Conservation (phyloP, 345 rosid species). For the Ceriops tagal region DNA sequence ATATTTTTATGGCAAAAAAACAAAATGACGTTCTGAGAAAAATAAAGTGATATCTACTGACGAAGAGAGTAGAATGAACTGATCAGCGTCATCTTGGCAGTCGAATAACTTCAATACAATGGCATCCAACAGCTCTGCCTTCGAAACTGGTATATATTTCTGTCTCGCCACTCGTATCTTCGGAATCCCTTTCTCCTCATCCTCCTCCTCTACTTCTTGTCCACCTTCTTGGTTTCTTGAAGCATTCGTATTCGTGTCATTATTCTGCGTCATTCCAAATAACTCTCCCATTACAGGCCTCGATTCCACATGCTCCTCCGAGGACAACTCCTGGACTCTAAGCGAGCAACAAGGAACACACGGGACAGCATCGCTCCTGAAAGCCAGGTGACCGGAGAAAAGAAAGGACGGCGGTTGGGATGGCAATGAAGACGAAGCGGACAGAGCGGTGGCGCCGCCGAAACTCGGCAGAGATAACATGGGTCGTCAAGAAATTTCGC, state of each 20-base stretch:
- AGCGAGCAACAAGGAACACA: conserved; percentile 22
- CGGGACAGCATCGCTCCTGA: conserved; percentile 5
- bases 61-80: conserved; percentile 68
- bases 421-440: conserved; percentile 15
- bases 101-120: conserved; percentile 46
- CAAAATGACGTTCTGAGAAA: background rate
- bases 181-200: conserved; percentile 47
- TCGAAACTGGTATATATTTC: conserved; percentile 66
- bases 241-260: background rate
- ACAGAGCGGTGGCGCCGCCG: conserved; percentile 30
- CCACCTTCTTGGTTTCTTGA: conserved; percentile 2
- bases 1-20: background rate
- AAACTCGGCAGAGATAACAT: conserved; percentile 45
- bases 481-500: background rate
- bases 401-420: background rate
- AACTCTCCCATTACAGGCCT: conserved; percentile 1
- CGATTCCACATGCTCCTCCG: conserved; percentile 28
- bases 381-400: conserved; percentile 10
- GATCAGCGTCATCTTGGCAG: conserved; percentile 46
- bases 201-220: conserved; percentile 28
- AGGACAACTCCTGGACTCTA: conserved; percentile 30
- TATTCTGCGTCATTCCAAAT: conserved; percentile 5
- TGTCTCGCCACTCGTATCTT: conserved; percentile 71
- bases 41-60: conserved; percentile 24
- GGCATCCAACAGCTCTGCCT: conserved; percentile 67